Conservation (phyloP, 495 filamentous ascomycete genomes). For the Lasiosphaeria miniovina region DNA sequence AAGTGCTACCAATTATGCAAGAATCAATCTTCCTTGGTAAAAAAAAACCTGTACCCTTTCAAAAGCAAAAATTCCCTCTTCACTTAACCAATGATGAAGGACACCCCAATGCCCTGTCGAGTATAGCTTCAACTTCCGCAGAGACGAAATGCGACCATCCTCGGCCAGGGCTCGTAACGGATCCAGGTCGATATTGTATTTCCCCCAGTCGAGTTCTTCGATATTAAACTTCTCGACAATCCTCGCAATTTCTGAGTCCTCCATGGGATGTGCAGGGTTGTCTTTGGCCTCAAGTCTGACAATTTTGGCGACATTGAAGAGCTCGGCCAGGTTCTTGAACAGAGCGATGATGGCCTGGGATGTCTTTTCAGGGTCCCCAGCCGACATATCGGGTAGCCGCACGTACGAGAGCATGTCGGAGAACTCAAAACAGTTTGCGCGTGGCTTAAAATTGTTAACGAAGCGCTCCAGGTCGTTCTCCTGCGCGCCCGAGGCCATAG, state of each 20-base stretch:
- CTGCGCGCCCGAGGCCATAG: not conserved
- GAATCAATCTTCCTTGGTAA: too few species aligned
- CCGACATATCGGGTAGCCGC: constrained; percentile 4
- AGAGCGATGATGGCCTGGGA: constrained; percentile 3
- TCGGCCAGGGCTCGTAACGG: not conserved
- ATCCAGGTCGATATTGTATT: constrained; percentile 7
- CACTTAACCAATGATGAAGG: constrained; percentile 1
- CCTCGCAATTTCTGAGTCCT: not conserved
- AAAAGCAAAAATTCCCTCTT: constrained; percentile 6
- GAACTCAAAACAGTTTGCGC: constrained; percentile 5
- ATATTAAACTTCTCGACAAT: constrained; percentile 6
- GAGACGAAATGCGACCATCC: not conserved
- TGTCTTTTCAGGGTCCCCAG: constrained; percentile 6
- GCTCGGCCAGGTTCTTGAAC: constrained; percentile 5
- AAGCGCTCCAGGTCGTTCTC: constrained; percentile 9
- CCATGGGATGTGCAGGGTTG: not conserved
- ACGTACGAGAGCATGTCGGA: constrained; percentile 10
- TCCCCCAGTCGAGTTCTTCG: constrained; percentile 9
- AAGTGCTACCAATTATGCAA: too few species aligned
- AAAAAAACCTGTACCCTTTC: not conserved
- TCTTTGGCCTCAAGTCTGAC: constrained; percentile 6
- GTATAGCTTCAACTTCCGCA: constrained; percentile 7
- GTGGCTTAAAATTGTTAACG: constrained; percentile 8
- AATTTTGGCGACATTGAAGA: constrained; percentile 7
- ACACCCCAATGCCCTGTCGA: constrained; percentile 4